These are phyloP conservation scores for Maudiozyma saulgeensis DNA, from an alignment of 805 yeast species.

Conservation along the genomic window DNA sequence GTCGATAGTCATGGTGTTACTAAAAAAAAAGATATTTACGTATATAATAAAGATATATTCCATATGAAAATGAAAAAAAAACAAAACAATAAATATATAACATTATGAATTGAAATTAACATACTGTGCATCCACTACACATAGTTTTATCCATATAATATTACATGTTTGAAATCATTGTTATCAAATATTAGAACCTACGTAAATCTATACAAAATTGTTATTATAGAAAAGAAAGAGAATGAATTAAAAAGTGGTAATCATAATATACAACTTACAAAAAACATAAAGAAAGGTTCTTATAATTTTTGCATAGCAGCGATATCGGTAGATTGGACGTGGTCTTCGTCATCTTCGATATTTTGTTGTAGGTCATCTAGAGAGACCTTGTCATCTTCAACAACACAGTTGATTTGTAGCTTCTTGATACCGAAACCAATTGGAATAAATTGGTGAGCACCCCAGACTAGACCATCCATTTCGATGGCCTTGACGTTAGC, in stretches of 20 bases:
- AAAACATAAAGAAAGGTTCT: constrained; percentile 21
- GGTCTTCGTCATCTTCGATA: constrained; percentile 90
- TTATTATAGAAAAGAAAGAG: neutral
- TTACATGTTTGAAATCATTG: too few relatives aligned
- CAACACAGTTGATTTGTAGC: constrained; percentile 95
- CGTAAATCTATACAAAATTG: neutral
- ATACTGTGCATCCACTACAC: too few relatives aligned
- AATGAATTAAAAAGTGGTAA: neutral
- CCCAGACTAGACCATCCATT: constrained; percentile 94
- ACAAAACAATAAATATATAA: too few relatives aligned
- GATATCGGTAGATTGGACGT: constrained; percentile 97
- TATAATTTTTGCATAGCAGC: constrained; percentile 98
- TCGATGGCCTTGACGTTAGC: constrained; percentile 79
- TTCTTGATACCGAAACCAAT: constrained; percentile 99
- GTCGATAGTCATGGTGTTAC: too few relatives aligned
- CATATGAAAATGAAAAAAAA: too few relatives aligned
- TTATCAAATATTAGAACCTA: too few relatives aligned
- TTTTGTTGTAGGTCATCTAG: constrained; percentile 74
- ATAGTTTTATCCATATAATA: too few relatives aligned
- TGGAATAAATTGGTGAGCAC: constrained; percentile 92
- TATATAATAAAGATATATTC: too few relatives aligned
- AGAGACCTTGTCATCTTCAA: constrained; percentile 95
- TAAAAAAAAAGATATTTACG: too few relatives aligned
- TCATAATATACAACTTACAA: neutral
- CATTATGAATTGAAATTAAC: too few relatives aligned